These are phyloP conservation scores for Nemania sp. DNA, from an alignment of 2,329 filamentous ascomycete species.

Conservation along the genomic window DNA sequence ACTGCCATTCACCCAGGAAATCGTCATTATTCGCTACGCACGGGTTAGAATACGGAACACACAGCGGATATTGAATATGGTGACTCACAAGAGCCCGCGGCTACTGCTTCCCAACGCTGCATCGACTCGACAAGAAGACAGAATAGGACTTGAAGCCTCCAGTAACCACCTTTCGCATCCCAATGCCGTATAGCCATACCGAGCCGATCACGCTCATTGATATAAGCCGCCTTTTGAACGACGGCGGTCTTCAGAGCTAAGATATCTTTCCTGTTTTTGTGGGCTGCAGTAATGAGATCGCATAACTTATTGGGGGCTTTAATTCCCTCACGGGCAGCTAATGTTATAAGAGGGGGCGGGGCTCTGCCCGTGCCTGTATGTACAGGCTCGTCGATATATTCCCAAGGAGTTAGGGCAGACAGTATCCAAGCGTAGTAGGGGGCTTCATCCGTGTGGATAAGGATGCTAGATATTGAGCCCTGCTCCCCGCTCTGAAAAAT, in stretches of 20 bases:
- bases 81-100: slow-evolving; percentile 57
- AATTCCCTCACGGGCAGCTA: slow-evolving; percentile 80
- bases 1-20: slow-evolving; percentile 64
- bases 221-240: slow-evolving; percentile 58
- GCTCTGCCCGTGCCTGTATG: slow-evolving; percentile 61
- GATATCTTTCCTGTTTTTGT: slow-evolving; percentile 74
- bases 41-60: slow-evolving; percentile 30
- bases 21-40: slow-evolving; percentile 45
- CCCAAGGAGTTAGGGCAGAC: slow-evolving; percentile 80
- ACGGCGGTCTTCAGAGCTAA: slow-evolving; percentile 68
- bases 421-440: slow-evolving; percentile 82
- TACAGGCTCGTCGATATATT: slow-evolving; percentile 59
- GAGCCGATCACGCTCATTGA: slow-evolving; percentile 69
- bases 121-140: slow-evolving; percentile 74
- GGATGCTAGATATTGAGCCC: slow-evolving; percentile 62
- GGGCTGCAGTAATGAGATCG: slow-evolving; percentile 73
- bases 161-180: slow-evolving; percentile 72
- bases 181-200: slow-evolving; percentile 81
- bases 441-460: slow-evolving; percentile 74
- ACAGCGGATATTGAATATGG: neutral
- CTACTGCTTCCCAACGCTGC: slow-evolving; percentile 53
- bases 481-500: slow-evolving; percentile 60
- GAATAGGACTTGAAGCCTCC: slow-evolving; percentile 78
- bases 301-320: slow-evolving; percentile 81
- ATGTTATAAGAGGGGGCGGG: slow-evolving; percentile 68